Percentiles rank a stretch among this genome's conserved stretches.
Evolutionary conservation across 1,139 yeast genomes (phyloP).

Genomic region (Zygoascus hellenicus): DNA sequence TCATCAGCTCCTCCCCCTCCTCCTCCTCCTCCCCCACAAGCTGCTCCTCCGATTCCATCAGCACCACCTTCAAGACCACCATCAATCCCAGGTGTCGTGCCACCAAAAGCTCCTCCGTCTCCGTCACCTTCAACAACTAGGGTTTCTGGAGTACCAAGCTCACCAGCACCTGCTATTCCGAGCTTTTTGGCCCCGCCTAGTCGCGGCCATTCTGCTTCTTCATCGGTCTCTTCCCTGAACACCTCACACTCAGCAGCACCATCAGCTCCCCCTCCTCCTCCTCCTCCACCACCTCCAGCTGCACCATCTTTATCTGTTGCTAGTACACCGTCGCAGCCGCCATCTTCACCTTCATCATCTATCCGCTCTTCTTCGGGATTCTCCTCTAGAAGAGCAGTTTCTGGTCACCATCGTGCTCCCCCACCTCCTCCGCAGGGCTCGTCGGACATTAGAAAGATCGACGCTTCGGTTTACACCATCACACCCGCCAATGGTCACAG

Average conservation of each 20-base stretch:
- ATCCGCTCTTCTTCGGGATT: slow-evolving; percentile 15
- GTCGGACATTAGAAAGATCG: slow-evolving; percentile 27
- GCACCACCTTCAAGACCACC: slow-evolving; percentile 18
- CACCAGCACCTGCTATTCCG: slow-evolving; percentile 13
- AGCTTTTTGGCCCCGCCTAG: slow-evolving; percentile 18
- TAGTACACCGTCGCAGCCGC: slow-evolving; percentile 25
- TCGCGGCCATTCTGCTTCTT: slow-evolving; percentile 25
- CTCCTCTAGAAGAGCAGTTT: slow-evolving; percentile 11
- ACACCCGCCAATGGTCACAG: slow-evolving; percentile 19
- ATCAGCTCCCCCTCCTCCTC: slow-evolving; percentile 27
- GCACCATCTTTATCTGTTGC: slow-evolving; percentile 28
- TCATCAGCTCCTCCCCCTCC: slow-evolving; percentile 16
- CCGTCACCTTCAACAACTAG: slow-evolving; percentile 1
- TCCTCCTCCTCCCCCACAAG: slow-evolving; percentile 23
- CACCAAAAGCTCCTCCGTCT: slow-evolving; percentile 7
- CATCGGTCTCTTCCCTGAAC: slow-evolving; percentile 31
- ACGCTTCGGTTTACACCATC: slow-evolving; percentile 32
- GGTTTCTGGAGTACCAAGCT: slow-evolving; percentile 4
- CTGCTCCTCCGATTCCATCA: slow-evolving; percentile 19
- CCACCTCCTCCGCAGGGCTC: slow-evolving; percentile 23
- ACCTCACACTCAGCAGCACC: slow-evolving; percentile 16
- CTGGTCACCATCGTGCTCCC: slow-evolving; percentile 18
- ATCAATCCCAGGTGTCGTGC: too few species aligned
- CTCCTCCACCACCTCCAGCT: slow-evolving; percentile 25
- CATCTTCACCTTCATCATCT: slow-evolving; percentile 29